Percentiles rank a stretch among this genome's conserved stretches.
These are phyloP conservation scores for Lactifluus volemus DNA, from an alignment of 768 basidiomycete genomes.

Conservation along the genomic window DNA sequence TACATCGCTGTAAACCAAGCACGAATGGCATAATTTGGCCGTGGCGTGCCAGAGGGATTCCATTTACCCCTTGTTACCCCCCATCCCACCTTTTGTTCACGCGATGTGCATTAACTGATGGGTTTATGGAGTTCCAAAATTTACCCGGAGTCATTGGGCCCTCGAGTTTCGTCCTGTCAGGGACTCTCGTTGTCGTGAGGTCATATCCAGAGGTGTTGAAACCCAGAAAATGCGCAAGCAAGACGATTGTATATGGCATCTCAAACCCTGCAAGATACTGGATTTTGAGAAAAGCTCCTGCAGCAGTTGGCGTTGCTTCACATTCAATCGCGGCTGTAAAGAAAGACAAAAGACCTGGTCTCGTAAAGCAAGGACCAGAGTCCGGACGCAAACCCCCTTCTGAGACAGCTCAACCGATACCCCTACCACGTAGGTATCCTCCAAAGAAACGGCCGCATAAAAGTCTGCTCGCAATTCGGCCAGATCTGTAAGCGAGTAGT, in stretches of 20 bases:
- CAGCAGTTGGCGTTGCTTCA: background rate
- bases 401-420: background rate
- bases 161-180: background rate
- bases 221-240: background rate
- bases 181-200: no score
- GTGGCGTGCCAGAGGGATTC: background rate
- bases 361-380: background rate
- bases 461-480: background rate
- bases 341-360: background rate
- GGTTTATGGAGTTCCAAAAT: background rate
- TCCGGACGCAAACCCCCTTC: background rate
- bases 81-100: slow-evolving; percentile 9
- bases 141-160: background rate
- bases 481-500: background rate
- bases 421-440: background rate
- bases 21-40: background rate
- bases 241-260: background rate
- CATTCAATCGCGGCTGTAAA: background rate
- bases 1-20: slow-evolving; percentile 18
- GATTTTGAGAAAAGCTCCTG: slow-evolving; percentile 12
- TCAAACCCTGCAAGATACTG: slow-evolving; percentile 13
- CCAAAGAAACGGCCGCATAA: background rate
- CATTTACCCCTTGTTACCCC: background rate
- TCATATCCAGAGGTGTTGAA: slow-evolving; percentile 4
- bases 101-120: background rate